phyloP scores from a whole-genome alignment of 2,329 filamentous ascomycete genomes.

The Curvularia eragrostidis region DNA sequence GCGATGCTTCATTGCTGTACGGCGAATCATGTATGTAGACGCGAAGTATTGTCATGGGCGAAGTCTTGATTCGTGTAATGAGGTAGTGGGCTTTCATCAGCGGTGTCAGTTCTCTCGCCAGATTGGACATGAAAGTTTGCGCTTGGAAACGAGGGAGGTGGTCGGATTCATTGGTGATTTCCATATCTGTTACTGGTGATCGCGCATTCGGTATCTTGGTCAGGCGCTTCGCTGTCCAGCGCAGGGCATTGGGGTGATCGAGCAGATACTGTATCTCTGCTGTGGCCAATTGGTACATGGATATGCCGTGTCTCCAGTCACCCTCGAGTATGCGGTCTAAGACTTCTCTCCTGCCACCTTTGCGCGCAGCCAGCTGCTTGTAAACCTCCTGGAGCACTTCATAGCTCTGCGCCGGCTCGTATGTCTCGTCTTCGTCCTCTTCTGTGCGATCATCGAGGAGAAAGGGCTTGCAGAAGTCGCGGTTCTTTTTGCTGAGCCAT shows the following conservation, averaged over 20 bases:
- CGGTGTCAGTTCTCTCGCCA: constrained; percentile 76
- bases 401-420: constrained; percentile 70
- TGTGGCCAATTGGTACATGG: constrained; percentile 62
- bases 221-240: constrained; percentile 63
- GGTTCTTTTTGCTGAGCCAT: constrained; percentile 76
- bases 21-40: constrained; percentile 82
- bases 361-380: constrained; percentile 50
- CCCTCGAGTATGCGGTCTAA: constrained; percentile 64
- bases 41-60: constrained; percentile 76
- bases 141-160: constrained; percentile 76
- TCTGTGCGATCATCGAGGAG: constrained; percentile 53
- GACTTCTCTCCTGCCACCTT: constrained; percentile 61
- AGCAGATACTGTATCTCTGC: constrained; percentile 62
- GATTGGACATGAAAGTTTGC: constrained; percentile 76
- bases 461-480: constrained; percentile 65
- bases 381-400: constrained; percentile 67
- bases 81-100: constrained; percentile 86
- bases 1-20: constrained; percentile 65
- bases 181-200: constrained; percentile 39
- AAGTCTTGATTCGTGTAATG: constrained; percentile 71
- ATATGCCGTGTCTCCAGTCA: constrained; percentile 63
- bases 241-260: constrained; percentile 58
- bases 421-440: constrained; percentile 65
- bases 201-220: constrained; percentile 41
- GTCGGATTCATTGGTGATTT: constrained; percentile 49